These are phyloP conservation scores for Aspergillus kassunensis DNA, from an alignment of 495 filamentous ascomycete genomes.

Conservation along the genomic window DNA sequence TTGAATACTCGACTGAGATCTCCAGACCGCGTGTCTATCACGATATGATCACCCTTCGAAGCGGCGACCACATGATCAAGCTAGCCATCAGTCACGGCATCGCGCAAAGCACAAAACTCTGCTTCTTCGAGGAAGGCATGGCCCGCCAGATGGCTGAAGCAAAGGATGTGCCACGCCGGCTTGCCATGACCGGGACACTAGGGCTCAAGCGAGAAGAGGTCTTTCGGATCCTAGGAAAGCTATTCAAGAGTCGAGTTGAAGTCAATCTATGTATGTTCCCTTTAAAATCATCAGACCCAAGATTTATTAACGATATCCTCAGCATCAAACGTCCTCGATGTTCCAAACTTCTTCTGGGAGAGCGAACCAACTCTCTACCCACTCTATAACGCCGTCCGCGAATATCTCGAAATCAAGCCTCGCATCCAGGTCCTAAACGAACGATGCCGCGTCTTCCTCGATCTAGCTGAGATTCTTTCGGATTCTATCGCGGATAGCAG, in stretches of 20 bases:
- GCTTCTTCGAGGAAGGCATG: constrained; percentile 97
- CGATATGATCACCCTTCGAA: constrained; percentile 96
- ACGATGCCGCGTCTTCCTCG: constrained; percentile 92
- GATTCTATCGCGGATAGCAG: constrained; percentile 91
- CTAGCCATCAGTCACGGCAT: constrained; percentile 96
- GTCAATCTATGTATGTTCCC: constrained; percentile 86
- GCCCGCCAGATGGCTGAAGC: constrained; percentile 88
- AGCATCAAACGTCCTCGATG: constrained; percentile 96
- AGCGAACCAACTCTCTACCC: constrained; percentile 92
- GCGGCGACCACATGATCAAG: constrained; percentile 98
- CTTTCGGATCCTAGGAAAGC: constrained; percentile 78
- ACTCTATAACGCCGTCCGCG: constrained; percentile 88
- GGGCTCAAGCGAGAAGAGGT: constrained; percentile 93
- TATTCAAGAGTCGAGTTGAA: constrained; percentile 93
- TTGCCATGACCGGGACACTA: constrained; percentile 84
- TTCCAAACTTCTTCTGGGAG: constrained; percentile 99
- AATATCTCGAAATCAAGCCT: constrained; percentile 95
- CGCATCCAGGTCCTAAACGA: constrained; percentile 95
- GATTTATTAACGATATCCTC: not conserved
- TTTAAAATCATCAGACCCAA: not conserved
- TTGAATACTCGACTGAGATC: constrained; percentile 86
- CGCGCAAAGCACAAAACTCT: constrained; percentile 94
- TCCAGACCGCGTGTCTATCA: constrained; percentile 90
- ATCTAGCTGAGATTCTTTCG: constrained; percentile 90
- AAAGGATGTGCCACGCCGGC: constrained; percentile 80